phyloP scores from a whole-genome alignment of 768 basidiomycete species.

The Galerina marginata region DNA sequence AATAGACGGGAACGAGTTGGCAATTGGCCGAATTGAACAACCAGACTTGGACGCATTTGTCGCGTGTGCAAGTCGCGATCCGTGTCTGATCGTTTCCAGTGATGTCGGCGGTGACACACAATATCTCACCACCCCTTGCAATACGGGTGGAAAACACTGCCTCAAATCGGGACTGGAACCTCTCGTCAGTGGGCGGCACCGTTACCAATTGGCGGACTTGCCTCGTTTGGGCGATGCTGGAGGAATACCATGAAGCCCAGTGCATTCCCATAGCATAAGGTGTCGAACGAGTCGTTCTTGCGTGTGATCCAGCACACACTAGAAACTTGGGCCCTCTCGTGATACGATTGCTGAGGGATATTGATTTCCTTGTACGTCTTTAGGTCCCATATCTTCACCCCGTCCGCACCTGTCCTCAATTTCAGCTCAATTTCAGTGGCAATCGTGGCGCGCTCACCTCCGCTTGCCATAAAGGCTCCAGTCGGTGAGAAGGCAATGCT shows the following conservation, averaged over 20 bases:
- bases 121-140: slow-evolving; percentile 11
- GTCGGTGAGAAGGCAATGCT: slow-evolving; percentile 20
- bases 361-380: slow-evolving; percentile 8
- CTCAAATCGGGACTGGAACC: slow-evolving; percentile 7
- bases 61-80: neutral
- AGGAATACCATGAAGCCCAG: slow-evolving; percentile 14
- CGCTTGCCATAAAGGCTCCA: slow-evolving; percentile 23
- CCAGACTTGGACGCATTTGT: neutral
- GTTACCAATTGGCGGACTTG: neutral
- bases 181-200: no score
- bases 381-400: slow-evolving; percentile 18
- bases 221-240: slow-evolving; percentile 11
- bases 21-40: neutral
- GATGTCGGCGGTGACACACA: neutral
- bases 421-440: neutral
- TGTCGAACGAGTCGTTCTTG: slow-evolving; percentile 15
- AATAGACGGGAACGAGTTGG: neutral
- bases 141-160: slow-evolving; percentile 8
- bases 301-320: slow-evolving; percentile 18
- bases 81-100: neutral
- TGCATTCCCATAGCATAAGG: slow-evolving; percentile 17
- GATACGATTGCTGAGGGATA: slow-evolving; percentile 11
- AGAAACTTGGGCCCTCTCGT: slow-evolving; percentile 14
- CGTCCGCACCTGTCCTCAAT: slow-evolving; percentile 11
- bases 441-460: slow-evolving; percentile 10